Conservation (phyloP, 805 yeast genomes). For the Naumovozyma castellii region DNA sequence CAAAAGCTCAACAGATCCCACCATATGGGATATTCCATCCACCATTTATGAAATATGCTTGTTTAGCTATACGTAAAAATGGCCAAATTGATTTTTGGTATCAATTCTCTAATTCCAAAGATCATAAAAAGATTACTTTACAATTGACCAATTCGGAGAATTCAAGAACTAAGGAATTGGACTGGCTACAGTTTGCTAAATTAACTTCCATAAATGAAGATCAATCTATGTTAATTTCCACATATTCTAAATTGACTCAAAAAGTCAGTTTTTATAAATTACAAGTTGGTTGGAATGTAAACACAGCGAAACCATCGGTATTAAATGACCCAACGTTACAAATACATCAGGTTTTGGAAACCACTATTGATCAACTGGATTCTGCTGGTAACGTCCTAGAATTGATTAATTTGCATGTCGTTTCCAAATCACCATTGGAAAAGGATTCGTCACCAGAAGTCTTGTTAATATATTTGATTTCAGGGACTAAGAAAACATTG, state of each 20-base stretch:
- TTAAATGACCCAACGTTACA: constrained; percentile 27
- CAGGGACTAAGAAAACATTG: constrained; percentile 18
- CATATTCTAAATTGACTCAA: constrained; percentile 21
- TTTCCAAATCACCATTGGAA: constrained; percentile 23
- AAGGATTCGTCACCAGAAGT: constrained; percentile 24
- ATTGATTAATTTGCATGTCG: constrained; percentile 17
- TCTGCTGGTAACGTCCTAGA: constrained; percentile 17
- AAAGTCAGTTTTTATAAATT: constrained; percentile 24
- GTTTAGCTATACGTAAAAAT: constrained; percentile 27
- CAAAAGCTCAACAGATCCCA: constrained; percentile 27
- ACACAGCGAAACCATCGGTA: constrained; percentile 15
- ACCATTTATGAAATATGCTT: constrained; percentile 31
- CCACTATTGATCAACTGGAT: constrained; percentile 17
- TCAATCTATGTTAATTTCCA: constrained; percentile 24
- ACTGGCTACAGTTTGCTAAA: constrained; percentile 27
- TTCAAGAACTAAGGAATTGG: constrained; percentile 20
- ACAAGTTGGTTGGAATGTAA: constrained; percentile 27
- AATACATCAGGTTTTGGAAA: constrained; percentile 19
- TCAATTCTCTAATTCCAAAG: constrained; percentile 31
- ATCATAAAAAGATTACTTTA: constrained; percentile 28
- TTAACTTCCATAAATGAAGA: constrained; percentile 28
- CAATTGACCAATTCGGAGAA: constrained; percentile 20
- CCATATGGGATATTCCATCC: constrained; percentile 31
- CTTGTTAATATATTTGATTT: constrained; percentile 17
- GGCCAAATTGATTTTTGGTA: constrained; percentile 32